Percentiles rank a stretch among this genome's conserved stretches.
Conservation (phyloP, 805 yeast species). For the Saturnispora bothae region DNA sequence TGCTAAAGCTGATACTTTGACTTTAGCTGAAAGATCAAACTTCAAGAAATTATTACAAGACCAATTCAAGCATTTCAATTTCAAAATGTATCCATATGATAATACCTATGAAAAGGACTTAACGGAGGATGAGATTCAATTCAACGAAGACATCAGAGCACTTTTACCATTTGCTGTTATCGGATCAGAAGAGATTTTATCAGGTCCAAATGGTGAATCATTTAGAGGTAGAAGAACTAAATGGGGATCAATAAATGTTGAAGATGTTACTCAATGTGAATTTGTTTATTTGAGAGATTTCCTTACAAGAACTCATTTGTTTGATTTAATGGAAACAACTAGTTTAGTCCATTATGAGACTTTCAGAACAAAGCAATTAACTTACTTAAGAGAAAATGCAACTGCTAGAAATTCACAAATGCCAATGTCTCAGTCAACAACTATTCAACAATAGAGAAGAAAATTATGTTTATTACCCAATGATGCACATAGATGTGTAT, state of each 20-base stretch:
- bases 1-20: constrained; percentile 86
- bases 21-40: constrained; percentile 69
- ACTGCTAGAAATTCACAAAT: constrained; percentile 30
- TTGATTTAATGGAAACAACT: constrained; percentile 91
- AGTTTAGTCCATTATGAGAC: constrained; percentile 80
- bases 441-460: neutral
- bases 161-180: constrained; percentile 90
- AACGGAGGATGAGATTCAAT: constrained; percentile 60
- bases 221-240: constrained; percentile 86
- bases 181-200: constrained; percentile 73
- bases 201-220: constrained; percentile 59
- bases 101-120: constrained; percentile 27
- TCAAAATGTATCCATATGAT: constrained; percentile 81
- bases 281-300: constrained; percentile 90
- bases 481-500: too few relatives aligned
- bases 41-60: constrained; percentile 70
- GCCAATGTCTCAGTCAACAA: constrained; percentile 10
- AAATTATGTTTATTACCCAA: too few relatives aligned
- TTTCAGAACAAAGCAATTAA: constrained; percentile 87
- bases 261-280: constrained; percentile 92
- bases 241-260: constrained; percentile 91
- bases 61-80: constrained; percentile 62
- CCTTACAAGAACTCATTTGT: constrained; percentile 88
- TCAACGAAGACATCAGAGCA: constrained; percentile 63
- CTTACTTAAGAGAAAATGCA: constrained; percentile 89